These are phyloP conservation scores for Calophaca sinica DNA, from an alignment of 306 rosid genomes.

Conservation along the genomic window DNA sequence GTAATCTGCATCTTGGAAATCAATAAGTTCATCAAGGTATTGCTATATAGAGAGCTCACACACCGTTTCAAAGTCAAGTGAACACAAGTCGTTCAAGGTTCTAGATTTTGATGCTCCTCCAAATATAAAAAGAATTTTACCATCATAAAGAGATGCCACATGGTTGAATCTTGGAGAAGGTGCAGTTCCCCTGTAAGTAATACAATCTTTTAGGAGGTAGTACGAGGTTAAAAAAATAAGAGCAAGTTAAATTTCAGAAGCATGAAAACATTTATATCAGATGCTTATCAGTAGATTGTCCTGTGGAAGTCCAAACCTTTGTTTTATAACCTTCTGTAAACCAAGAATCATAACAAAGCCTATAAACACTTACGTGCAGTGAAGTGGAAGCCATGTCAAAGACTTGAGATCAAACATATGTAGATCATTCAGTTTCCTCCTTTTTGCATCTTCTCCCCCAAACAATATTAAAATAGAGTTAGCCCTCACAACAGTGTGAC, in stretches of 20 bases:
- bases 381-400: constrained; percentile 95
- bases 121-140: constrained; percentile 75
- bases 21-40: constrained; percentile 29
- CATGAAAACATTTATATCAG: constrained; percentile 24
- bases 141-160: constrained; percentile 84
- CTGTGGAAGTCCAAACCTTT: constrained; percentile 17
- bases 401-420: constrained; percentile 98
- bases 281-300: constrained; percentile 15
- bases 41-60: constrained; percentile 45
- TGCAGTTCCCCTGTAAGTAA: constrained; percentile 77
- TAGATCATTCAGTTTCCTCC: constrained; percentile 87
- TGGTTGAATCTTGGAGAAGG: constrained; percentile 93
- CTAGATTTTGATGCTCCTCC: constrained; percentile 91
- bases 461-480: constrained; percentile 76
- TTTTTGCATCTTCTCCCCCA: constrained; percentile 93
- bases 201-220: constrained; percentile 12
- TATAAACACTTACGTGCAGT: constrained; percentile 70
- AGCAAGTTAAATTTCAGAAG: constrained; percentile 11
- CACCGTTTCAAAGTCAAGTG: constrained; percentile 94
- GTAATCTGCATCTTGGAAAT: constrained; percentile 31
- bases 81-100: constrained; percentile 83
- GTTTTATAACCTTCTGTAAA: not conserved
- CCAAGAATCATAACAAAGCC: not conserved
- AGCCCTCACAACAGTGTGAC: constrained; percentile 88
- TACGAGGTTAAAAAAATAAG: not conserved